Evolutionary conservation across 2,329 filamentous ascomycete species (phyloP), one percentile per base, ranked within the genome.

Genomic region (Sporothrix pallida): DNA sequence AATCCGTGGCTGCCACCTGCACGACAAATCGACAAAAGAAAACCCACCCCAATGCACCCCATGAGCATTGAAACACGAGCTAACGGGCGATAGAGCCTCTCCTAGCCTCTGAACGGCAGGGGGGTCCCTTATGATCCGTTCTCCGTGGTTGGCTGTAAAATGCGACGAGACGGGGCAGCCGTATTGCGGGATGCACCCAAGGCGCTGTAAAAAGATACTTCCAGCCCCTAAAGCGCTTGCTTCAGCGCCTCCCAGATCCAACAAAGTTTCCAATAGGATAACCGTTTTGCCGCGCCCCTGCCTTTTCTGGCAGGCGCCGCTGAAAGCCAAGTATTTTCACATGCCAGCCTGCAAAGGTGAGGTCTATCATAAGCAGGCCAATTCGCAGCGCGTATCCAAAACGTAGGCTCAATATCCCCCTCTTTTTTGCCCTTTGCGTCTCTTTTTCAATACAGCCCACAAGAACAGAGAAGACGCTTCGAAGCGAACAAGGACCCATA

Each of bases 321-420:
- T n/a, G 42, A 20, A 44, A 67, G 44, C 48, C 46, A 50, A 69
- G 65, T 69, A 31, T 37, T 69, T 69, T 69, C 65, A 69, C 65
- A 69, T 69, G 65, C 48, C 48, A 52, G 62, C 2, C 31, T 37
- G 31, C 31, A 37, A 37, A 6, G 31, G 31, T 7, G 31, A 37
- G 31, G 4, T 37, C 31, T 37, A 42, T 46, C 60, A 46, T 65
- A 4, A 26, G 15, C 15, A n/a, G 17, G 8, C 31, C 37, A 44
- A 46, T 15, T 13, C 4, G 60, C 31, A 37, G 60, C 17, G 37
- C 31, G n/a, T 44, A 44, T 10, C 31, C 31, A 37, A 37, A 37
- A 5, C 31, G 7, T 7, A 37, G 31, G 31, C 31, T 37, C 31
- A 37, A 6, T 6, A 5, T 37, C 31, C 4, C 31, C 5, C 31